phyloP scores from a whole-genome alignment of 1,139 yeast genomes.

The Lodderomyces oxycetoniae region DNA sequence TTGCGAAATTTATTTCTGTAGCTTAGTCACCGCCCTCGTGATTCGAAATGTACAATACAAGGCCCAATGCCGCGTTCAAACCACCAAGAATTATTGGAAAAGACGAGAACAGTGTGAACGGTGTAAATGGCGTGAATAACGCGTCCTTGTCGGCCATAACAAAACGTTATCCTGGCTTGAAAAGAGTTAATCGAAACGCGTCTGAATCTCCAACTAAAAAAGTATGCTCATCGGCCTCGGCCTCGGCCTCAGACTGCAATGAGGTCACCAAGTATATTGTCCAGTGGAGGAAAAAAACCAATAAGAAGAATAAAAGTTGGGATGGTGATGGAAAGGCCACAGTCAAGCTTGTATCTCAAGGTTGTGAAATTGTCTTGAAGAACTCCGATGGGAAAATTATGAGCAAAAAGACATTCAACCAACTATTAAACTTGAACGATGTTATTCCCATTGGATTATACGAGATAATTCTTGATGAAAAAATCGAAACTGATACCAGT shows the following conservation, averaged over 20 bases:
- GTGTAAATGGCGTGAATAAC: no score
- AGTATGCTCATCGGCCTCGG: no score
- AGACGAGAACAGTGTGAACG: no score
- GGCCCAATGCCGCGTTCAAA: slow-evolving; percentile 32
- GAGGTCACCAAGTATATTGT: slow-evolving; percentile 30
- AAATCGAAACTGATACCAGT: slow-evolving; percentile 17
- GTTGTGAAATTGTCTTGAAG: slow-evolving; percentile 15
- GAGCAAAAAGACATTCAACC: slow-evolving; percentile 15
- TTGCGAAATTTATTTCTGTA: no score
- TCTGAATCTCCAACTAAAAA: no score
- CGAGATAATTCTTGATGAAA: slow-evolving; percentile 54
- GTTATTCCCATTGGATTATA: slow-evolving; percentile 44
- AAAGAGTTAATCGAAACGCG: no score
- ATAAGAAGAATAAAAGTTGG: slow-evolving; percentile 88
- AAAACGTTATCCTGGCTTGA: no score
- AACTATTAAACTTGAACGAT: slow-evolving; percentile 25
- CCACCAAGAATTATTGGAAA: no score
- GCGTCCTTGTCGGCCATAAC: no score
- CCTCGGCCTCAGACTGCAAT: no score
- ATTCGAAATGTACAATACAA: slow-evolving; percentile 4
- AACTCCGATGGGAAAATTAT: slow-evolving; percentile 16
- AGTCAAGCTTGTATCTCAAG: slow-evolving; percentile 9
- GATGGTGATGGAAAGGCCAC: slow-evolving; percentile 78
- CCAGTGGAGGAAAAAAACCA: slow-evolving; percentile 68
- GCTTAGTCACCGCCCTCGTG: no score